phyloP scores from a whole-genome alignment of 306 rosid genomes.

The Castanopsis chinensis region DNA sequence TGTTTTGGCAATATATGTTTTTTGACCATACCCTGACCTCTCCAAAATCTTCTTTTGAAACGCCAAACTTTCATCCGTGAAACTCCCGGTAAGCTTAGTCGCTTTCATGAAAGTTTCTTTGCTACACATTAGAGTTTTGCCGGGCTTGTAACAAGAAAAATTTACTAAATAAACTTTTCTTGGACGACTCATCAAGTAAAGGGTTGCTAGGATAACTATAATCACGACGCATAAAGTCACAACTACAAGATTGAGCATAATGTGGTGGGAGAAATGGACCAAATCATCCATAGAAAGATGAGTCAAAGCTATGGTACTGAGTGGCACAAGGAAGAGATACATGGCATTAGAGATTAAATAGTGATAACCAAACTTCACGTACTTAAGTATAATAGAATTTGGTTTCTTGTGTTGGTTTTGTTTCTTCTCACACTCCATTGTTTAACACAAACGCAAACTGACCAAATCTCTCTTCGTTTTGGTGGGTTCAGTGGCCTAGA shows the following conservation, averaged over 20 bases:
- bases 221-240: not conserved
- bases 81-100: not conserved
- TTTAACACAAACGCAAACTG: not conserved
- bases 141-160: not conserved
- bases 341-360: not conserved
- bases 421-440: not conserved
- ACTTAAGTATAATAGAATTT: not conserved
- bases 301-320: not conserved
- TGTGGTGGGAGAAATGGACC: not conserved
- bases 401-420: not conserved
- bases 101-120: not conserved
- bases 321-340: not conserved
- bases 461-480: too few species aligned
- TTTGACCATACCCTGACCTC: not conserved
- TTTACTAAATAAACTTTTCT: not conserved
- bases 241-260: too few species aligned
- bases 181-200: not conserved
- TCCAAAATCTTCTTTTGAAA: slow-evolving; percentile 4
- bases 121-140: not conserved
- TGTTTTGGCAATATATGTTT: not conserved
- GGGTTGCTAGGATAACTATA: not conserved
- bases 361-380: not conserved
- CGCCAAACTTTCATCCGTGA: slow-evolving; percentile 1
- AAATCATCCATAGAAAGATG: not conserved
- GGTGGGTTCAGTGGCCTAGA: too few species aligned